These are phyloP conservation scores for Tricholoma bakamatsutake DNA, from an alignment of 768 basidiomycete genomes.

Conservation along the genomic window DNA sequence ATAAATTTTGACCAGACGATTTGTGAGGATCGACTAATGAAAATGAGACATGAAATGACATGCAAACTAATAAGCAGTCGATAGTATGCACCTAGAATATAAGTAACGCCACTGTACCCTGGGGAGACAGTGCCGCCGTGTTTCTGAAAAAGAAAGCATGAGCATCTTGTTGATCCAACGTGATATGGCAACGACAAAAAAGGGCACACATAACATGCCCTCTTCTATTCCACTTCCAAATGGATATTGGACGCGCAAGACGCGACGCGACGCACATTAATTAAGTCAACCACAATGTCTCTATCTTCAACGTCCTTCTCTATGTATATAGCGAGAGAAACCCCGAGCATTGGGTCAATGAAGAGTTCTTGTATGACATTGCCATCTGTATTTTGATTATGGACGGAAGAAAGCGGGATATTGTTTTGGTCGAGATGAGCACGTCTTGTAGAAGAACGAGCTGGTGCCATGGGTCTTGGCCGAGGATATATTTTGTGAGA, in stretches of 20 bases:
- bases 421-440: constrained; percentile 30
- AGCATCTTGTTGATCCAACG: neutral
- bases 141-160: constrained; percentile 40
- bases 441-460: constrained; percentile 53
- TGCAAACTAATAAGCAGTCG: constrained; percentile 1
- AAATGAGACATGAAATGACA: constrained; percentile 3
- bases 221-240: neutral
- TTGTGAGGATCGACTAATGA: constrained; percentile 72
- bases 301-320: constrained; percentile 77
- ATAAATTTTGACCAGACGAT: constrained; percentile 75
- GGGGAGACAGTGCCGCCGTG: constrained; percentile 70
- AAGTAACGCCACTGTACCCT: constrained; percentile 73
- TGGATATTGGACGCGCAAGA: neutral
- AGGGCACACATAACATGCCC: neutral
- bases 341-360: constrained; percentile 79
- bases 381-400: constrained; percentile 25
- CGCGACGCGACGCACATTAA: constrained; percentile 47
- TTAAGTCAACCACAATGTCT: constrained; percentile 54
- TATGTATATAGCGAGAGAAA: constrained; percentile 67
- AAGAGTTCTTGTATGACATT: constrained; percentile 51
- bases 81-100: constrained; percentile 65
- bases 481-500: constrained; percentile 30
- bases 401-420: constrained; percentile 24
- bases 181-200: neutral
- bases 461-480: constrained; percentile 80